phyloP scores from a whole-genome alignment of 371 early-diverging fungal genomes.

The Mortierella sp. region DNA sequence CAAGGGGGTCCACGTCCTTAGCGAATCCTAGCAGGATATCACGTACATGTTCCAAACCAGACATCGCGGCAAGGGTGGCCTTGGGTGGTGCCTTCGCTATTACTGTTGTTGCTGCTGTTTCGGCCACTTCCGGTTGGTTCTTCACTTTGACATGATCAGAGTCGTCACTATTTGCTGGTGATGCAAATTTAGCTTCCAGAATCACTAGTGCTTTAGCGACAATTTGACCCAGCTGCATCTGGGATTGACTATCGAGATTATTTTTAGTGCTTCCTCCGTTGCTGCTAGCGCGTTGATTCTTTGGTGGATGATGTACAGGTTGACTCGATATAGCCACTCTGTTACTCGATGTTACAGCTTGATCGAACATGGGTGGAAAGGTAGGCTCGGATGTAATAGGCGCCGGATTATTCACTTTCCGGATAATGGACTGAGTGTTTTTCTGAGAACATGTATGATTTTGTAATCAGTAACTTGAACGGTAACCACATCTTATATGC shows the following conservation, averaged over 20 bases:
- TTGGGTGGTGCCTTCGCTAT: conserved; percentile 19
- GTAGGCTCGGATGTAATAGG: conserved; percentile 10
- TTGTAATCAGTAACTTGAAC: neutral
- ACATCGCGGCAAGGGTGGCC: conserved; percentile 58
- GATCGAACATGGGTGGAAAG: conserved; percentile 55
- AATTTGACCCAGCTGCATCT: conserved; percentile 65
- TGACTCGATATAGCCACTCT: conserved; percentile 32
- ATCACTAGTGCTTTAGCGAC: conserved; percentile 66
- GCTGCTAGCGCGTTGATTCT: neutral
- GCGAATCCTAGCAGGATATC: conserved; percentile 70
- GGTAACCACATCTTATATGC: neutral
- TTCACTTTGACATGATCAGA: neutral
- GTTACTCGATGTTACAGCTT: conserved; percentile 25
- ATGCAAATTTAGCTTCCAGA: conserved; percentile 65
- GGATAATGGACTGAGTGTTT: conserved; percentile 55
- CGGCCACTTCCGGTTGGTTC: too few species aligned
- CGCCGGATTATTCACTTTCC: conserved; percentile 27
- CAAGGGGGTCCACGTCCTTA: conserved; percentile 62
- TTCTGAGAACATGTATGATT: conserved; percentile 22
- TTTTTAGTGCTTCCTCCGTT: neutral
- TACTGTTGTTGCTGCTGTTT: too few species aligned
- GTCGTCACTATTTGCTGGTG: conserved; percentile 21
- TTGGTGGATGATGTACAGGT: conserved; percentile 18
- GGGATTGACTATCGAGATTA: conserved; percentile 32
- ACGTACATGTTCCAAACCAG: conserved; percentile 71